These are phyloP conservation scores for Actinomucor elegans DNA, from an alignment of 371 early-diverging fungal genomes.

Conservation along the genomic window DNA sequence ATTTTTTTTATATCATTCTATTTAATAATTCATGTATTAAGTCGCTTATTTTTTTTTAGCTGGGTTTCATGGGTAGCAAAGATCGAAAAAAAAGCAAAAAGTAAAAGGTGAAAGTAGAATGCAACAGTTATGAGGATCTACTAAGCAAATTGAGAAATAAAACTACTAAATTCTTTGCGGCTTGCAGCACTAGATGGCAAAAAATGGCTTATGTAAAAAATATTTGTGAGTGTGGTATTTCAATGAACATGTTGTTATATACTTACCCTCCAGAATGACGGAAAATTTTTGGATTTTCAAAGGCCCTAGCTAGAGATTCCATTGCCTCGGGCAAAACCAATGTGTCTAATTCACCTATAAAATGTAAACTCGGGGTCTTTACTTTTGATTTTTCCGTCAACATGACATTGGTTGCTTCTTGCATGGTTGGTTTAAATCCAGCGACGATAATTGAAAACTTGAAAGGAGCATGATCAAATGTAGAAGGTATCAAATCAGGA, in stretches of 20 bases:
- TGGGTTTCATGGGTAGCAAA: too few species aligned
- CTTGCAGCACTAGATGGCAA: slow-evolving; percentile 17
- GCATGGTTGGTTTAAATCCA: slow-evolving; percentile 51
- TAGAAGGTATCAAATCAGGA: slow-evolving; percentile 19
- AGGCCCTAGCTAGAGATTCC: slow-evolving; percentile 27
- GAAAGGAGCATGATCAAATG: slow-evolving; percentile 38
- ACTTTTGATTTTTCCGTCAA: slow-evolving; percentile 13
- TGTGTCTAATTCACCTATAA: slow-evolving; percentile 56
- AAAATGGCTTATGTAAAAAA: slow-evolving; percentile 10
- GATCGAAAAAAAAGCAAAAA: too few species aligned
- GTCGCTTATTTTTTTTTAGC: not conserved
- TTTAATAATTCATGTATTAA: too few species aligned
- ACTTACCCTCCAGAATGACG: slow-evolving; percentile 48
- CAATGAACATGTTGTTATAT: not conserved
- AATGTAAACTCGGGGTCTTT: slow-evolving; percentile 58
- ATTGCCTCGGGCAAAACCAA: slow-evolving; percentile 41
- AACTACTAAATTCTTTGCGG: slow-evolving; percentile 12
- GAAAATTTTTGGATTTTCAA: slow-evolving; percentile 23
- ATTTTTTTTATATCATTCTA: too few species aligned
- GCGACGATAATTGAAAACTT: slow-evolving; percentile 55
- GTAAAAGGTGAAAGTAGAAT: too few species aligned
- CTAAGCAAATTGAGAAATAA: slow-evolving; percentile 1
- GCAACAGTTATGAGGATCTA: too few species aligned
- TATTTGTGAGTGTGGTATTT: not conserved
- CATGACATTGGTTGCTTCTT: slow-evolving; percentile 19